Evolutionary conservation across 345 rosid species (phyloP).

Genomic region (Isatis tinctoria): DNA sequence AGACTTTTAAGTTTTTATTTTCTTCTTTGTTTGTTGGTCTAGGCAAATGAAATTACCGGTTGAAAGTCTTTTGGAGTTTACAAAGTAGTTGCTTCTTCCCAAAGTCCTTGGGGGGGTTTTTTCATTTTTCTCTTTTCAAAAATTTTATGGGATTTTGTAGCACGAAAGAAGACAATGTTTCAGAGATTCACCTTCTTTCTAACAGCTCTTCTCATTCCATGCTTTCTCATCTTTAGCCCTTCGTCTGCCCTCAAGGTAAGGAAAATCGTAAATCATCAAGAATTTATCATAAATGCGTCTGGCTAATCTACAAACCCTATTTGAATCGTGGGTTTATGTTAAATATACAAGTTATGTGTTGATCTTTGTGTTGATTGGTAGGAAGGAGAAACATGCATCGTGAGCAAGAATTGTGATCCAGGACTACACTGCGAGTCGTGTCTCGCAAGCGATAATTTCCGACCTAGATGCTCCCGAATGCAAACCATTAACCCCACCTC

Average conservation of each 20-base stretch:
- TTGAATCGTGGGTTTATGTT: not conserved
- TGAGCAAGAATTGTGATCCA: slow-evolving; percentile 45
- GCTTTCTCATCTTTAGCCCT: slow-evolving; percentile 35
- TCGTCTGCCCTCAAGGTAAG: slow-evolving; percentile 62
- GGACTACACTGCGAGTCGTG: slow-evolving; percentile 78
- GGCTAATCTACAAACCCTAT: not conserved
- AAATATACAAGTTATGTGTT: not conserved
- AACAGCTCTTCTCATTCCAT: slow-evolving; percentile 29
- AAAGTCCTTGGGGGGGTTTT: slow-evolving; percentile 9
- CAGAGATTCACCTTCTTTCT: slow-evolving; percentile 35
- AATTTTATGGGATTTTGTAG: slow-evolving; percentile 22
- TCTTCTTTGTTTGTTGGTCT: not conserved
- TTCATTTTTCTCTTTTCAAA: not conserved
- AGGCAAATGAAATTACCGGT: not conserved
- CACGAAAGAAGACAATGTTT: slow-evolving; percentile 26
- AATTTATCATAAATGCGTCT: not conserved
- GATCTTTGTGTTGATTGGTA: slow-evolving; percentile 25
- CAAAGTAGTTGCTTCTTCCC: slow-evolving; percentile 21
- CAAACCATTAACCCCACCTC: slow-evolving; percentile 59
- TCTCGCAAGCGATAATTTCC: slow-evolving; percentile 50
- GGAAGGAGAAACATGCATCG: slow-evolving; percentile 78
- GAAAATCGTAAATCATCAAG: not conserved
- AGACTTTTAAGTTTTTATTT: not conserved
- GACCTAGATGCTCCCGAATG: slow-evolving; percentile 70
- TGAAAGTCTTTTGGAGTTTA: not conserved